Percentiles rank a stretch among this genome's conserved stretches.
phyloP scores from a whole-genome alignment of 116 monocot genomes.

The Cymodocea nodosa region DNA sequence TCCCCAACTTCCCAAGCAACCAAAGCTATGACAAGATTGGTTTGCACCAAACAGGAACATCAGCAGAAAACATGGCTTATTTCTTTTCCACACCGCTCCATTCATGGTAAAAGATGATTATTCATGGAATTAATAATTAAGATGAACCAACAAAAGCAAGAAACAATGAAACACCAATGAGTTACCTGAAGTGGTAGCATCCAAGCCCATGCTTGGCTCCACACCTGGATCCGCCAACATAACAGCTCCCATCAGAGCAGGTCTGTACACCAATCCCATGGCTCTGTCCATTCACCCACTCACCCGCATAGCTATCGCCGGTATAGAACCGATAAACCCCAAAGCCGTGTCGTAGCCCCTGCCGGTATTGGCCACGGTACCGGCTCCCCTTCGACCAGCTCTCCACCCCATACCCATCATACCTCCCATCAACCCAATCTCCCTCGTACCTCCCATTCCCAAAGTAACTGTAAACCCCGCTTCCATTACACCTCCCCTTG shows the following conservation, averaged over 20 bases:
- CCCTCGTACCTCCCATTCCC: conserved; percentile 75
- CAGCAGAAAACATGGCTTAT: too few relatives aligned
- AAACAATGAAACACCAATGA: neutral
- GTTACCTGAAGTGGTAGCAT: conserved; percentile 78
- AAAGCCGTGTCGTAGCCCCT: conserved; percentile 71
- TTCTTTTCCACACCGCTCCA: too few relatives aligned
- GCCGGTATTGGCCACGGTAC: conserved; percentile 70
- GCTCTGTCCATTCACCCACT: conserved; percentile 91
- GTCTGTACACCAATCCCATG: conserved; percentile 81
- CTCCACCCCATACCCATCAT: conserved; percentile 90
- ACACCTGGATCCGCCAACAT: conserved; percentile 78
- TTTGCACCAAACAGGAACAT: too few relatives aligned
- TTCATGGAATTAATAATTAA: too few relatives aligned
- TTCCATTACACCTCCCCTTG: conserved; percentile 38
- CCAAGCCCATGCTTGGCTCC: conserved; percentile 96
- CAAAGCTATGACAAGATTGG: too few relatives aligned
- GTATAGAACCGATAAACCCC: conserved; percentile 82
- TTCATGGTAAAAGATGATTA: too few relatives aligned
- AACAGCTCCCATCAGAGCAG: conserved; percentile 85
- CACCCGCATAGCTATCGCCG: conserved; percentile 81
- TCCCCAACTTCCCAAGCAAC: too few relatives aligned
- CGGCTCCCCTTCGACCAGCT: conserved; percentile 88
- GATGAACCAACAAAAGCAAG: too few relatives aligned
- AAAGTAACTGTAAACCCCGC: conserved; percentile 60
- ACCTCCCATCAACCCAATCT: conserved; percentile 89